These are phyloP conservation scores for Penicillium hordei DNA, from an alignment of 2,329 filamentous ascomycete species.

Conservation along the genomic window DNA sequence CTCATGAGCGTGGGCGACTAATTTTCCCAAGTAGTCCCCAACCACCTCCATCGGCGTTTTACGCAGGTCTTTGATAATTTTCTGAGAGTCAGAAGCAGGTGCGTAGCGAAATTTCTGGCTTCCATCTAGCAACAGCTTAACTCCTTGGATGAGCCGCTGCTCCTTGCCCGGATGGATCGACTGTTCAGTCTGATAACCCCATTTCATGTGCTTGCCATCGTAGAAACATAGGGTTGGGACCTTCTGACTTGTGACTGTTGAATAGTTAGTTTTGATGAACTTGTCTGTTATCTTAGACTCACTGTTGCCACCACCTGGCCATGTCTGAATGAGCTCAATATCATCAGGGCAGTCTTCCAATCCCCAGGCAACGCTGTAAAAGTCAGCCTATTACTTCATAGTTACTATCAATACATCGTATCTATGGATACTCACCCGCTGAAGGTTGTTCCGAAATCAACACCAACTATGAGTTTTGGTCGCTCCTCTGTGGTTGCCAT, in stretches of 20 bases:
- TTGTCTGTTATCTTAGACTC: background rate
- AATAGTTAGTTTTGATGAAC: background rate
- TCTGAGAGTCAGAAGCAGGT: constrained; percentile 7
- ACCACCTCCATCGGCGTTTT: constrained; percentile 7
- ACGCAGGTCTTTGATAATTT: background rate
- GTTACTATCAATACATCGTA: background rate
- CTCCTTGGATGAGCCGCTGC: constrained; percentile 22
- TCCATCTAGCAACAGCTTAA: constrained; percentile 20
- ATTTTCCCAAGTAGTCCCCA: constrained; percentile 11
- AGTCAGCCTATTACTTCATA: background rate
- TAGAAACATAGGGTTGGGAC: constrained; percentile 22
- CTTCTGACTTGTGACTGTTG: constrained; percentile 19
- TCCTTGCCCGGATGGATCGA: constrained; percentile 14
- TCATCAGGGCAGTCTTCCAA: constrained; percentile 15
- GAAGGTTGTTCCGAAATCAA: constrained; percentile 36
- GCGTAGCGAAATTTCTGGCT: constrained; percentile 7
- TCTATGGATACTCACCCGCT: constrained; percentile 23
- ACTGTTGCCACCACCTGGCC: constrained; percentile 30
- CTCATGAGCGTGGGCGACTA: constrained; percentile 6
- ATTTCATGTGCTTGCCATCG: constrained; percentile 10
- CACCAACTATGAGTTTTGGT: constrained; percentile 22
- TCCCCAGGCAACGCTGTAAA: constrained; percentile 22
- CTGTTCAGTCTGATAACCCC: constrained; percentile 27
- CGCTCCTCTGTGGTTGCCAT: background rate
- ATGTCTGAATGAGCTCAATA: constrained; percentile 24